Evolutionary conservation across 2,329 filamentous ascomycete species (phyloP).

Genomic region (Kalaharituber pfeilii): DNA sequence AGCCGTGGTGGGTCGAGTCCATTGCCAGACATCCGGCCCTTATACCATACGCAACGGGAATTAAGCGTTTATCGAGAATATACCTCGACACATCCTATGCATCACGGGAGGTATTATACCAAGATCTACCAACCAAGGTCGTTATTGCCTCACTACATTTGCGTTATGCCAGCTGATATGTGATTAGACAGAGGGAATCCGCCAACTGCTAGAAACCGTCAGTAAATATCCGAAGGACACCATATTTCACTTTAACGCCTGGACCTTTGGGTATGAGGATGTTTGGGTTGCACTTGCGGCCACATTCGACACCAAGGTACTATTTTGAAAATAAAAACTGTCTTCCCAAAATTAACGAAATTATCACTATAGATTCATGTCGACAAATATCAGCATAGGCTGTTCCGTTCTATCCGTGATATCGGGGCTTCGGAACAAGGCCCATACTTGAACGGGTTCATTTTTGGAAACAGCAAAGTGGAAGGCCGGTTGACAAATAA

Average conservation of each 20-base stretch:
- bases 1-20: conserved; percentile 68
- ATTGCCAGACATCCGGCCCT: conserved; percentile 54
- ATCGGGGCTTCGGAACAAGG: conserved; percentile 29
- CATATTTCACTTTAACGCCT: conserved; percentile 66
- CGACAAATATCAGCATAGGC: conserved; percentile 56
- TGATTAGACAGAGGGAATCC: conserved; percentile 50
- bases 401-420: conserved; percentile 49
- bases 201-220: conserved; percentile 54
- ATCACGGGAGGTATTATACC: conserved; percentile 33
- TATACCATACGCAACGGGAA: conserved; percentile 51
- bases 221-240: conserved; percentile 52
- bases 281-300: conserved; percentile 71
- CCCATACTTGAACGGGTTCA: conserved; percentile 44
- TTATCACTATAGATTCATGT: conserved; percentile 50
- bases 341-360: too few species aligned
- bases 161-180: conserved; percentile 2
- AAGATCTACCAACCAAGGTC: conserved; percentile 36
- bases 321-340: too few species aligned
- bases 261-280: conserved; percentile 89
- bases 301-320: conserved; percentile 46
- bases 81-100: conserved; percentile 82
- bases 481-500: conserved; percentile 55
- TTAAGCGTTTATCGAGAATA: conserved; percentile 56
- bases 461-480: conserved; percentile 52
- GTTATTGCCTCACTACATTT: neutral